Percentiles rank a stretch among this genome's conserved stretches.
Conservation (phyloP, 2,329 filamentous ascomycete genomes). For the Elsinoe arachidis region DNA sequence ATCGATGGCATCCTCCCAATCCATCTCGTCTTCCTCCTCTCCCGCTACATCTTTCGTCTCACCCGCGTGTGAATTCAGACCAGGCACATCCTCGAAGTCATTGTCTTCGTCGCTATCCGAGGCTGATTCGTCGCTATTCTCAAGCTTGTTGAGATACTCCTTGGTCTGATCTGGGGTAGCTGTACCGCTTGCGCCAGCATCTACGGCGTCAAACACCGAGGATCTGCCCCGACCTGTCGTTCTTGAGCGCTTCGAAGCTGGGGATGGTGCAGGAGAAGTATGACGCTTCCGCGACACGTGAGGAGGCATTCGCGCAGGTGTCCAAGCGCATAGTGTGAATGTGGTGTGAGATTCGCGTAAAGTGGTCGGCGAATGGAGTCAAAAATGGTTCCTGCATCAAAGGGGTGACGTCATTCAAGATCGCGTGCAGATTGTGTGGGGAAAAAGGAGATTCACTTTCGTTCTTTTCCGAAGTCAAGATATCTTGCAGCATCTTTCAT, state of each 20-base stretch:
- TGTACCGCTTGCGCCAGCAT: slow-evolving; percentile 30
- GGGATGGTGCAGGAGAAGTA: slow-evolving; percentile 33
- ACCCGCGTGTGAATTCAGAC: slow-evolving; percentile 26
- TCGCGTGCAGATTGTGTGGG: not conserved
- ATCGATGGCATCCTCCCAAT: slow-evolving; percentile 50
- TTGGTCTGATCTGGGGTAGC: slow-evolving; percentile 27
- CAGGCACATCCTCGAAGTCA: slow-evolving; percentile 42
- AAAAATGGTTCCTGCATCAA: slow-evolving; percentile 2
- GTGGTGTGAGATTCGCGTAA: too few relatives aligned
- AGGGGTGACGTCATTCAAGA: not conserved
- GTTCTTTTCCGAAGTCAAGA: too few relatives aligned
- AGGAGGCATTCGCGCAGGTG: slow-evolving; percentile 51
- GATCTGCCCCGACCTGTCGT: slow-evolving; percentile 28
- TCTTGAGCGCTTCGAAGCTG: slow-evolving; percentile 27
- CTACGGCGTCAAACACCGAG: slow-evolving; percentile 37
- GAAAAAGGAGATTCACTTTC: too few relatives aligned
- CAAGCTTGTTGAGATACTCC: slow-evolving; percentile 30
- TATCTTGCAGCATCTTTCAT: too few relatives aligned
- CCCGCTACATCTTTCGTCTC: slow-evolving; percentile 41
- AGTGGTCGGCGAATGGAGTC: too few relatives aligned
- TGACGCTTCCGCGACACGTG: slow-evolving; percentile 56
- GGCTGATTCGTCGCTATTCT: slow-evolving; percentile 30
- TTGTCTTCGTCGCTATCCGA: slow-evolving; percentile 38
- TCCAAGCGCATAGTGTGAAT: not conserved
- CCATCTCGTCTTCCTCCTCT: slow-evolving; percentile 53